phyloP scores from a whole-genome alignment of 768 basidiomycete genomes.

The Lactarius pseudohatsudake region DNA sequence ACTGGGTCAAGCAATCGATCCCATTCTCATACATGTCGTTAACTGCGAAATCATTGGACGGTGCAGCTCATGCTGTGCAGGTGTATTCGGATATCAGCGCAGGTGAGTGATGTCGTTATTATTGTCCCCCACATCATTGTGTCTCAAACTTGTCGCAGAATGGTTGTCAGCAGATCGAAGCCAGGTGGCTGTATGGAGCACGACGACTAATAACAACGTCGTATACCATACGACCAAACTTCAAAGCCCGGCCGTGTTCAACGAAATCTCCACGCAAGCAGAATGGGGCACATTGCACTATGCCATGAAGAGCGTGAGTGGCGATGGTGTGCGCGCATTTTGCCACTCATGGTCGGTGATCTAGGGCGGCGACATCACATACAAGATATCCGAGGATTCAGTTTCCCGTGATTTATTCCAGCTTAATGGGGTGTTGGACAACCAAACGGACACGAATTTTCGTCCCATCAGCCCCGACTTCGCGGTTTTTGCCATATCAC shows the following conservation, averaged over 20 bases:
- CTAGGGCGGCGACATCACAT: neutral
- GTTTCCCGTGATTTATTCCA: neutral
- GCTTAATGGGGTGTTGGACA: neutral
- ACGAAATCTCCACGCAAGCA: neutral
- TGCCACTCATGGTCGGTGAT: neutral
- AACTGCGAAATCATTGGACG: neutral
- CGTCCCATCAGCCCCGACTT: neutral
- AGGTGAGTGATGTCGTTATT: neutral
- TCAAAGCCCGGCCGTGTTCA: neutral
- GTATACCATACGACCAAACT: neutral
- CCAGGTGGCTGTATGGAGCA: neutral
- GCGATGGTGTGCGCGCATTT: neutral
- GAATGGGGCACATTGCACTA: neutral
- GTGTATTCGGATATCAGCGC: neutral
- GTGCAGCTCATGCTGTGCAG: neutral
- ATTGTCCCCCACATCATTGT: neutral
- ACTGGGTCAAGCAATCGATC: neutral
- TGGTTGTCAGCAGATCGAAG: neutral
- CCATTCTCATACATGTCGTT: neutral
- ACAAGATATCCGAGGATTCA: neutral
- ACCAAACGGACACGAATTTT: neutral
- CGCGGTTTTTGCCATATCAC: neutral
- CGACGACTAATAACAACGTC: neutral
- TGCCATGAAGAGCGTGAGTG: neutral
- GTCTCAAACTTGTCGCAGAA: neutral